Percentiles rank a stretch among this genome's conserved stretches.
phyloP scores from a whole-genome alignment of 306 rosid genomes.

The Vigna unguiculata region DNA sequence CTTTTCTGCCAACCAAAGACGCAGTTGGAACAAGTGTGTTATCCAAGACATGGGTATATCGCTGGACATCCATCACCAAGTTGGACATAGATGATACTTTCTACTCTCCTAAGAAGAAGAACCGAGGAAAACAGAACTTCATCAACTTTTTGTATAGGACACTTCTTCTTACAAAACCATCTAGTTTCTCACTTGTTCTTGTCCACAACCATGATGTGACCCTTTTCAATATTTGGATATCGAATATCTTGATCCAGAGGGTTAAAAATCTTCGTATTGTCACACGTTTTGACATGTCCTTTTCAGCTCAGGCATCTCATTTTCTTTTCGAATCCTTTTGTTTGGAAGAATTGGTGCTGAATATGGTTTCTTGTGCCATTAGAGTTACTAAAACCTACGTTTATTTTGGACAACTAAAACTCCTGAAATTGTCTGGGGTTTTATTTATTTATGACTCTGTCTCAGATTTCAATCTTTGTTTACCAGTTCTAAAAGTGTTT shows the following conservation, averaged over 20 bases:
- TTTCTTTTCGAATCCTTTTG: not conserved
- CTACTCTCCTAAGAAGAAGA: not conserved
- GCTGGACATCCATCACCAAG: no score
- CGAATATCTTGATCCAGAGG: not conserved
- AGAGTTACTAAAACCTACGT: not conserved
- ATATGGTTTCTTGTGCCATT: not conserved
- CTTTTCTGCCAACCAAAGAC: no score
- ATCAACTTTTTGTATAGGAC: not conserved
- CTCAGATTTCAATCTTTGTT: not conserved
- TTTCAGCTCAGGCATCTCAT: not conserved
- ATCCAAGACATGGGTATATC: no score
- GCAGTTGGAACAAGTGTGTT: no score
- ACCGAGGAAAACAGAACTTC: not conserved
- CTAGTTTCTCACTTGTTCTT: not conserved
- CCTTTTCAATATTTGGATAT: constrained; percentile 33
- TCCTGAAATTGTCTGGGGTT: not conserved
- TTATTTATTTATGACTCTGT: not conserved
- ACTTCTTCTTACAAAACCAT: not conserved
- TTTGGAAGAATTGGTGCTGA: constrained; percentile 24
- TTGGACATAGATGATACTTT: no score
- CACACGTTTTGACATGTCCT: not conserved
- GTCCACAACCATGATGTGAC: not conserved
- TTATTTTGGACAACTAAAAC: not conserved
- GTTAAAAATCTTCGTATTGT: not conserved
- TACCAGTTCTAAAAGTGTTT: constrained; percentile 27